Base-by-base conservation (phyloP, 345 rosid genomes). In the Populus nigra region DNA sequence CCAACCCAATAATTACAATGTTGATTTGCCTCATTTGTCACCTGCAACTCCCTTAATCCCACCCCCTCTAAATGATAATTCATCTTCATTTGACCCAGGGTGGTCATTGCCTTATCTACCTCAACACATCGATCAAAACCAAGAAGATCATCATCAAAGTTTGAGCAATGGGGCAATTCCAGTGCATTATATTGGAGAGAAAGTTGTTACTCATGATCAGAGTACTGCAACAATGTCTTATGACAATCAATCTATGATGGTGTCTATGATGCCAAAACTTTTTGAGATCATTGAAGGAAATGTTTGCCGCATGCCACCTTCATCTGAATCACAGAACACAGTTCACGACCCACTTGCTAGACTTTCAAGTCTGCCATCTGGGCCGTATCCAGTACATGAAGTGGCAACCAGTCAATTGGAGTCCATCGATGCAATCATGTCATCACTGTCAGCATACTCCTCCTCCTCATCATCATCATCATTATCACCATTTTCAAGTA, bases 281-380 rank as follows among this genome's bases (percentile, higher is more conserved):
- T 87, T 86, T 35, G 93, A 91, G 76, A 85, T 88, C 86, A 86
- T 90, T 31, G 88, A 88, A 83, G 88, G 84, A 22, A 76, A 82
- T 72, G n/a, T 55, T 68, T 33, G 79, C 53, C 53, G 76, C 73
- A 73, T 76, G 35, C 80, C 74, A 43, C 25, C 73, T 75, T 74
- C 93, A 47, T 77, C 82, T 36, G 55, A 77, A 73, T 76, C 87
- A 22, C 67, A 75, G 25, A 73, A 35, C 71, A 83, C 69, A 59
- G 50, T 66, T 5, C 53, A 61, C 59, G 83, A 81, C 31, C 81
- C 84, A 63, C 71, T 80, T 33, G 72, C 82, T 62, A 83, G 73
- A 61, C 77, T 85, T 55, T 71, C 83, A 36, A 77, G 78, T 74
- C 81, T 84, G 31, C 83, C 83, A 29, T 69, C 87, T 13, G 79